Evolutionary conservation across 305 asterid species (phyloP).

Genomic region (Plantago coronopus): DNA sequence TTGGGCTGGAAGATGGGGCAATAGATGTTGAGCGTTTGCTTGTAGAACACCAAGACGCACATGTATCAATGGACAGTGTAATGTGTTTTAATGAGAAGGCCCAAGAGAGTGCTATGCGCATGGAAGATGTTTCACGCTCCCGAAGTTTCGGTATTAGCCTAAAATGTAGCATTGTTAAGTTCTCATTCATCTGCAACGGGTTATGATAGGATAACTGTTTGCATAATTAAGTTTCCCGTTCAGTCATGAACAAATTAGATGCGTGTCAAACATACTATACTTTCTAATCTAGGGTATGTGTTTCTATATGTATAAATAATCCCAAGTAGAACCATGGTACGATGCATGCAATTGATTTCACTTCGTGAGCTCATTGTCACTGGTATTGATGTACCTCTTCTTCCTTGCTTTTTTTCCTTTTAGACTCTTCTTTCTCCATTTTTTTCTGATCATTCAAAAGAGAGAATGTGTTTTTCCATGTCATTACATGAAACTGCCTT

Average conservation of each 20-base stretch:
- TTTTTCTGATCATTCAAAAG: neutral
- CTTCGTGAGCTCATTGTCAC: neutral
- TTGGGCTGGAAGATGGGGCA: conserved; percentile 54
- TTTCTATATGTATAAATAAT: too few relatives aligned
- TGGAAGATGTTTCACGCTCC: conserved; percentile 50
- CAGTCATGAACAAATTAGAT: neutral
- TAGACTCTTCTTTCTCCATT: neutral
- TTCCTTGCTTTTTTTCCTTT: neutral
- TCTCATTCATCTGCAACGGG: conserved; percentile 18
- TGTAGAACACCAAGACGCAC: conserved; percentile 58
- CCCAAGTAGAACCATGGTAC: neutral
- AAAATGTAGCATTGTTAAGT: conserved; percentile 29
- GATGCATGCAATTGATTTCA: neutral
- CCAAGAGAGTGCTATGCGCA: conserved; percentile 39
- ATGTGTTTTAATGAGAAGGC: conserved; percentile 48
- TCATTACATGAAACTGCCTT: neutral
- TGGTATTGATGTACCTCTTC: neutral
- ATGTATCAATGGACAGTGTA: conserved; percentile 57
- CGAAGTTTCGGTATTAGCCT: conserved; percentile 50
- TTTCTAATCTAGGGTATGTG: too few relatives aligned
- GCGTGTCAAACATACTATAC: conserved; percentile 1
- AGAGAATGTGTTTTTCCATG: neutral
- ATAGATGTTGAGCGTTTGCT: conserved; percentile 60
- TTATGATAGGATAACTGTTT: conserved; percentile 12
- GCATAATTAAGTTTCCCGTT: conserved; percentile 12